A percentile compares a stretch with the other conserved stretches of the same genome.
Evolutionary conservation across 1,284 basidiomycete species (phyloP).

Genomic region (Crepidotus sp.): DNA sequence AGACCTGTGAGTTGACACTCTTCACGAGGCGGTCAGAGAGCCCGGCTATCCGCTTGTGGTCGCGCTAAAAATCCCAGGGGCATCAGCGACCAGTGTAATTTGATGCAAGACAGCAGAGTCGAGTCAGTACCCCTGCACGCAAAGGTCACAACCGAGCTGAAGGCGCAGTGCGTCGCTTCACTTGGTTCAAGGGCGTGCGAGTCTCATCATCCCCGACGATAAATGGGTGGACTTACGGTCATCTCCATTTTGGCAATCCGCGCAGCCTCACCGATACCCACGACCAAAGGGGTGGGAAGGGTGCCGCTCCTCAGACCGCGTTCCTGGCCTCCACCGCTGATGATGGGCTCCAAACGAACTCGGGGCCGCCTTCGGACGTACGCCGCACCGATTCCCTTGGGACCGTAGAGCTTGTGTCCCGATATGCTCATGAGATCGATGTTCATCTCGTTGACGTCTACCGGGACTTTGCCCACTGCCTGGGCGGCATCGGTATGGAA

Average conservation of each 20-base stretch:
- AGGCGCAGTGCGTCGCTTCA: constrained; percentile 24
- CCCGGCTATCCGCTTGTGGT: constrained; percentile 70
- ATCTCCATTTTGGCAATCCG: constrained; percentile 90
- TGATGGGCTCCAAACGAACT: constrained; percentile 90
- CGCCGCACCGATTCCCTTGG: constrained; percentile 92
- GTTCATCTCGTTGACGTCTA: constrained; percentile 94
- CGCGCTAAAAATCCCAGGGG: constrained; percentile 47
- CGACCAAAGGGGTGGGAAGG: constrained; percentile 81
- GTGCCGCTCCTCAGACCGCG: constrained; percentile 93
- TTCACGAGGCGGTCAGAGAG: constrained; percentile 80
- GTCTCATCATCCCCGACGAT: constrained; percentile 41
- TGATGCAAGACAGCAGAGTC: constrained; percentile 16
- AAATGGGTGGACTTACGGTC: constrained; percentile 54
- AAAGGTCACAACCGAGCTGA: constrained; percentile 53
- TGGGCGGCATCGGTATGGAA: constrained; percentile 99
- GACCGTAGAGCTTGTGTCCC: constrained; percentile 97
- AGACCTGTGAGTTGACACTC: constrained; percentile 77
- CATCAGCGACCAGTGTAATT: neutral
- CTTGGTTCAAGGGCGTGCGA: constrained; percentile 35
- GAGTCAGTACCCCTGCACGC: constrained; percentile 87
- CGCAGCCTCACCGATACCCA: constrained; percentile 94
- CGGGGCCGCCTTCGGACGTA: constrained; percentile 92
- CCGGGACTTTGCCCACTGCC: constrained; percentile 83
- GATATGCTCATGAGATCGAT: constrained; percentile 95
- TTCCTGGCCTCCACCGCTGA: constrained; percentile 97